Evolutionary conservation across 768 basidiomycete genomes (phyloP).

Genomic region (Russula abietina): DNA sequence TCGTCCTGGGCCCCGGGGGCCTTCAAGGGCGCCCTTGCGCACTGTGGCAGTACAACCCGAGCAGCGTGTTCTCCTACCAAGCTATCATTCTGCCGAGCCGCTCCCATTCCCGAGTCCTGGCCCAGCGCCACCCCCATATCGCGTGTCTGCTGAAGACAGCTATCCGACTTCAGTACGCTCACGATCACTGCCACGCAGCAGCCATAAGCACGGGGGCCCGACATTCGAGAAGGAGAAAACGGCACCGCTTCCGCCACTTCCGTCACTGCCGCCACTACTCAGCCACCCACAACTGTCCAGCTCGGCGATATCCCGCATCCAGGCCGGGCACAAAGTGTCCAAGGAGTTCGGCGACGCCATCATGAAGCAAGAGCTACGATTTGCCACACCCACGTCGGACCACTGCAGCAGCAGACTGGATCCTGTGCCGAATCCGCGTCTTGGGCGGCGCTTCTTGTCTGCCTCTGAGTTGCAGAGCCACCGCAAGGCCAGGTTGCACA

Average conservation of each 20-base stretch:
- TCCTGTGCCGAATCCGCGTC: neutral
- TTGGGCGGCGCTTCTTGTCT: constrained; percentile 4
- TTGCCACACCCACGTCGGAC: neutral
- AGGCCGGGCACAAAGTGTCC: constrained; percentile 13
- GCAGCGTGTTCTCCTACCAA: neutral
- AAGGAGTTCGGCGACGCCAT: constrained; percentile 12
- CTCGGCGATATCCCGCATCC: constrained; percentile 13
- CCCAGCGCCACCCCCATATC: constrained; percentile 3
- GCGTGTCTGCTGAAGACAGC: neutral
- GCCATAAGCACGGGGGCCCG: neutral
- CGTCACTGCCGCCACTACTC: constrained; percentile 2
- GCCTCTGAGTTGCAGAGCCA: neutral
- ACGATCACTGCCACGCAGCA: neutral
- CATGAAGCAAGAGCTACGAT: constrained; percentile 11
- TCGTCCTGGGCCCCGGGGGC: neutral
- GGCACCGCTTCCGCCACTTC: neutral
- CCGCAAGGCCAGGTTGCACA: neutral
- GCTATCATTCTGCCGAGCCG: neutral
- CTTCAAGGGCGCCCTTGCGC: too few species aligned
- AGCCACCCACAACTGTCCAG: neutral
- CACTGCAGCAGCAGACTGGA: neutral
- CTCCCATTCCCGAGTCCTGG: neutral
- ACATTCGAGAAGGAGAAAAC: neutral
- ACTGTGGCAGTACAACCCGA: neutral
- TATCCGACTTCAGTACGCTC: neutral